phyloP scores from a whole-genome alignment of 2,329 filamentous ascomycete species.

The Ilyonectria mors-panacis region DNA sequence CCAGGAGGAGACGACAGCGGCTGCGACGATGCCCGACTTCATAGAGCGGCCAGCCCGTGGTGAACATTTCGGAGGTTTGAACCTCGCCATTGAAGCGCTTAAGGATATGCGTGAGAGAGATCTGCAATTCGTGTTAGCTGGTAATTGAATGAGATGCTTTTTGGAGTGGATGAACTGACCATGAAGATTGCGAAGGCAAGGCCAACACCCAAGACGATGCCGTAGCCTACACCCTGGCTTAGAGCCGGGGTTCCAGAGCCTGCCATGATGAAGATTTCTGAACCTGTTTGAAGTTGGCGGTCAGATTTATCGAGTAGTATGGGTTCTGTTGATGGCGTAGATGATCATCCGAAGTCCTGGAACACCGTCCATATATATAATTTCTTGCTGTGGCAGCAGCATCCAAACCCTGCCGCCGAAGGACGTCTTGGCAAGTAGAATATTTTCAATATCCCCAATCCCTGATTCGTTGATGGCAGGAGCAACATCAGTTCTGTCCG shows the following conservation, averaged over 20 bases:
- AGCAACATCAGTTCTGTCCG: background rate
- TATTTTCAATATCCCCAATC: background rate
- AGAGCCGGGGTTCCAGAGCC: slow-evolving; percentile 50
- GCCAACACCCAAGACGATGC: slow-evolving; percentile 81
- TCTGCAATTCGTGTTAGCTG: slow-evolving; percentile 51
- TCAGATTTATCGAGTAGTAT: background rate
- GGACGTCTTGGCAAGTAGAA: background rate
- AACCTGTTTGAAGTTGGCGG: background rate
- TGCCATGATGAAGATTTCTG: slow-evolving; percentile 13
- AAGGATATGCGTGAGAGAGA: slow-evolving; percentile 78
- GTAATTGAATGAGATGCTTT: background rate
- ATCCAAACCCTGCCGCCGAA: background rate
- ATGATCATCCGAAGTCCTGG: background rate
- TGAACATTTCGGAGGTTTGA: slow-evolving; percentile 94
- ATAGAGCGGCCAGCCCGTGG: slow-evolving; percentile 88
- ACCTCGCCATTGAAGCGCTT: slow-evolving; percentile 75
- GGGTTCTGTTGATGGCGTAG: background rate
- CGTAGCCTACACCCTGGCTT: slow-evolving; percentile 79
- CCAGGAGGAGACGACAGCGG: slow-evolving; percentile 91
- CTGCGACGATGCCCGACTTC: slow-evolving; percentile 88
- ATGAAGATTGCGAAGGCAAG: slow-evolving; percentile 82
- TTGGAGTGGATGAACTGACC: slow-evolving; percentile 51
- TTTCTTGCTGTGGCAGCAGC: background rate
- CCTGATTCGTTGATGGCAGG: background rate
- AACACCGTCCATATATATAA: background rate